phyloP scores from a whole-genome alignment of 2,329 filamentous ascomycete species.

The Shiraia sp. region DNA sequence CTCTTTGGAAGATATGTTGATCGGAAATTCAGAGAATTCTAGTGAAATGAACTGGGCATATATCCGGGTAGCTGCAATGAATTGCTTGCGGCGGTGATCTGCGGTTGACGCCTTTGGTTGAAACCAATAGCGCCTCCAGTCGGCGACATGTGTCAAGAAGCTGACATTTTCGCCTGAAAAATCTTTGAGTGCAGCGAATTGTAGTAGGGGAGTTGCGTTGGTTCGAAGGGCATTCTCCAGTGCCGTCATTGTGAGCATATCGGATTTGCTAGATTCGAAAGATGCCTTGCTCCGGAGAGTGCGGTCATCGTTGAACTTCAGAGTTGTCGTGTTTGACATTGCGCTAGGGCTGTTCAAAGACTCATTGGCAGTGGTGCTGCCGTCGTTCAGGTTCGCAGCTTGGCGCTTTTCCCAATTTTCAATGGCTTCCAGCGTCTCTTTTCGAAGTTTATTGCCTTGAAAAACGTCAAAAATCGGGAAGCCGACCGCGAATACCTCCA shows the following conservation, averaged over 20 bases:
- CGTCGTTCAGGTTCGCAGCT: constrained; percentile 9
- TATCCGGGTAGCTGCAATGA: constrained; percentile 34
- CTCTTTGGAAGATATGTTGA: constrained; percentile 38
- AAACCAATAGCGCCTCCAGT: constrained; percentile 41
- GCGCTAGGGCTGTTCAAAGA: constrained; percentile 18
- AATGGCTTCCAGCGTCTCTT: constrained; percentile 40
- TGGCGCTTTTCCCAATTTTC: constrained; percentile 39
- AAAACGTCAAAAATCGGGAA: constrained; percentile 38
- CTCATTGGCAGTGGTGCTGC: constrained; percentile 1
- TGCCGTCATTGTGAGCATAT: constrained; percentile 40
- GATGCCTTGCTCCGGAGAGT: constrained; percentile 18
- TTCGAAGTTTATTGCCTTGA: constrained; percentile 27
- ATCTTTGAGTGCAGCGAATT: constrained; percentile 40
- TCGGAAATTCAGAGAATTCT: constrained; percentile 40
- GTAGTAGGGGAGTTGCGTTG: constrained; percentile 34
- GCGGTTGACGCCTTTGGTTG: constrained; percentile 19
- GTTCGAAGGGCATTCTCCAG: constrained; percentile 37
- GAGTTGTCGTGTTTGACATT: constrained; percentile 23
- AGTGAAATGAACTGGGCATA: constrained; percentile 41
- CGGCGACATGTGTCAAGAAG: constrained; percentile 37
- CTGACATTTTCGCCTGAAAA: constrained; percentile 43
- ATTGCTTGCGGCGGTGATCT: constrained; percentile 32
- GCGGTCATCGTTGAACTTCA: constrained; percentile 12
- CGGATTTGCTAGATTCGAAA: constrained; percentile 33
- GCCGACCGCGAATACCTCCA: constrained; percentile 36